Base-by-base conservation (phyloP, 2,329 filamentous ascomycete species). In the Pseudogymnoascus destructans region DNA sequence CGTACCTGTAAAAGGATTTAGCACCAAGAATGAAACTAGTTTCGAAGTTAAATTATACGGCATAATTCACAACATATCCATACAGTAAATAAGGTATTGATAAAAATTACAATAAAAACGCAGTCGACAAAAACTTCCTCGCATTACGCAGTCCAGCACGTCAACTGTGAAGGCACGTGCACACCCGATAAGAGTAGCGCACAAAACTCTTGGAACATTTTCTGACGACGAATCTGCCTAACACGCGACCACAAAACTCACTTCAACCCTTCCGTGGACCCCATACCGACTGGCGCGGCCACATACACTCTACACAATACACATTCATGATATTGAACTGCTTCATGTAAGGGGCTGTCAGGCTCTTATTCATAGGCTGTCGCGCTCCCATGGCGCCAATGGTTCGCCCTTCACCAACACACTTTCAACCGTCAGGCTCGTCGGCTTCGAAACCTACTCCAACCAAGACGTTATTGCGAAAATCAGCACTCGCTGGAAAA, bases 361-460 rank as follows among this genome's bases (percentile, higher is more conserved):
- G 56, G 33, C 40, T 58, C 25, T 42, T 42, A 30, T 58, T 58
- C 56, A 58, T 58, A 42, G 38, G 35, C 56, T 58, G 33, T 42
- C 25, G 25, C 13, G 36, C 25, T 27, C 56, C 38, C 40, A 58
- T 58, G 56, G 56, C 56, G 56, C 56, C 56, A 40, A 46, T 58
- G 32, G 56, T 49, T 21, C 56, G 33, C 36, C 33, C 56, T 30
- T 17, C 56, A 36, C 42, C 17, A 58, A n/a, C 36, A 42, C 46
- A 52, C 25, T 52, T 52, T 52, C 46, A 52, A 52, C n/a, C 46
- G 46, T 52, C 46, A 11, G 46, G 46, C 13, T 25, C 21, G 27
- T 27, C 57, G 17, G 57, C 57, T 9, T 46, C 23, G 40, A 58
- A 56, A 19, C 23, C 25, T 32, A 58, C 19, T 2, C 40, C 42